These are phyloP conservation scores for Breviolum minutum DNA, from an alignment of 73 alveolate species.

Conservation along the genomic window DNA sequence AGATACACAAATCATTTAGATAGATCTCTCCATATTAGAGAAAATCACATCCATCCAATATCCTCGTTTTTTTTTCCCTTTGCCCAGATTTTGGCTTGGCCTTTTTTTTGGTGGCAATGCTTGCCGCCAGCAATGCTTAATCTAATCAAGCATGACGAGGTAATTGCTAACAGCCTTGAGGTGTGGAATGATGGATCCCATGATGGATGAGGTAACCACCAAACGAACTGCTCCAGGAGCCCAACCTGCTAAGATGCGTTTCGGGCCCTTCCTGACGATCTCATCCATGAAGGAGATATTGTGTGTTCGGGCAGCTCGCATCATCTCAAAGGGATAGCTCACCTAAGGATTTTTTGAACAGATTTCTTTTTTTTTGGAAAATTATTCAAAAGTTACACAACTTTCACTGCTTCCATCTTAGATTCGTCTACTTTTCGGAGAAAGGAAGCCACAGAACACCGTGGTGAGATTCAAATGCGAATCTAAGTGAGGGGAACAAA, in stretches of 20 bases:
- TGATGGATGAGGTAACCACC: constrained; percentile 79
- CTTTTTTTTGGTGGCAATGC: neutral
- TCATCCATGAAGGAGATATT: constrained; percentile 80
- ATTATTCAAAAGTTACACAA: too few relatives aligned
- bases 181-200: constrained; percentile 89
- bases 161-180: constrained; percentile 39
- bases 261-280: constrained; percentile 65
- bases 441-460: too few relatives aligned
- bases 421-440: too few relatives aligned
- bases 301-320: constrained; percentile 70
- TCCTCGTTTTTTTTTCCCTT: neutral
- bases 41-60: neutral
- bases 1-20: neutral
- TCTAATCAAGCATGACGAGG: neutral
- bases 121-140: neutral
- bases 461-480: neutral
- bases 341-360: neutral
- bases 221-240: constrained; percentile 78
- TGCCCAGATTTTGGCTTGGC: neutral
- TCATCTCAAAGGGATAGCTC: constrained; percentile 85
- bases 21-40: neutral
- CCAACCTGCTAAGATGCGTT: constrained; percentile 64
- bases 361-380: too few relatives aligned
- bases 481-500: too few relatives aligned
- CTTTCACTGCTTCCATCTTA: too few relatives aligned